Conservation (phyloP, 352 stramenopile genomes). For the Blastocystis hominis region DNA sequence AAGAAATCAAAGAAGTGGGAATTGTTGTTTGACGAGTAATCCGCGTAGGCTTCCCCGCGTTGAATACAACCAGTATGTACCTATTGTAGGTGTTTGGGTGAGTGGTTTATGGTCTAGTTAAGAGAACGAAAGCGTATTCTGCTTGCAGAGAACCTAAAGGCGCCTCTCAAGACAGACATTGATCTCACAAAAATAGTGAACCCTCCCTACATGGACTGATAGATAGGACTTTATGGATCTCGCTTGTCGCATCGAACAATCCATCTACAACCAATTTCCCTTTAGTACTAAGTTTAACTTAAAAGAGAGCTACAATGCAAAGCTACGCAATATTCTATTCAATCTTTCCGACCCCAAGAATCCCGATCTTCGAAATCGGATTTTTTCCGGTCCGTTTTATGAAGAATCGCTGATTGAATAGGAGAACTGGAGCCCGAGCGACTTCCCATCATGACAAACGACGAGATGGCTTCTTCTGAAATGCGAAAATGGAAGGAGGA, state of each 20-base stretch:
- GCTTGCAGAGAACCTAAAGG: neutral
- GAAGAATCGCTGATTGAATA: neutral
- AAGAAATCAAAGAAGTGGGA: slow-evolving; percentile 39
- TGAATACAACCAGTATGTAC: slow-evolving; percentile 17
- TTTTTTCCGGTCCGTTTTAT: neutral
- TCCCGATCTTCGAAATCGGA: slow-evolving; percentile 11
- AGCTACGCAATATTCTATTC: slow-evolving; percentile 20
- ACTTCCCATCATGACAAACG: slow-evolving; percentile 14
- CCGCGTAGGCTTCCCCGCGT: slow-evolving; percentile 4
- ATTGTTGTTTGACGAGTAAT: neutral
- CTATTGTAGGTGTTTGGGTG: neutral
- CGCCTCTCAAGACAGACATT: neutral
- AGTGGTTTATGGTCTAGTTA: neutral
- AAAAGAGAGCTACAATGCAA: slow-evolving; percentile 10
- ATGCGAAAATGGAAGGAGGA: slow-evolving; percentile 42
- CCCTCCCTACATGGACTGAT: neutral
- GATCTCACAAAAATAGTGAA: neutral
- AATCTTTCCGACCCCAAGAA: slow-evolving; percentile 20
- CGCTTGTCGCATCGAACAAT: slow-evolving; percentile 46
- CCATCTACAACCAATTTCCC: slow-evolving; percentile 46
- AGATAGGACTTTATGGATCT: slow-evolving; percentile 3
- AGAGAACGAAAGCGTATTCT: neutral
- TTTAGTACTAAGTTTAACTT: neutral
- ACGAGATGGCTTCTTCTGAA: slow-evolving; percentile 14
- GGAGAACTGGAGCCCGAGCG: slow-evolving; percentile 23